These are phyloP conservation scores for Cucumis cinereus DNA, from an alignment of 306 rosid genomes.

Conservation along the genomic window DNA sequence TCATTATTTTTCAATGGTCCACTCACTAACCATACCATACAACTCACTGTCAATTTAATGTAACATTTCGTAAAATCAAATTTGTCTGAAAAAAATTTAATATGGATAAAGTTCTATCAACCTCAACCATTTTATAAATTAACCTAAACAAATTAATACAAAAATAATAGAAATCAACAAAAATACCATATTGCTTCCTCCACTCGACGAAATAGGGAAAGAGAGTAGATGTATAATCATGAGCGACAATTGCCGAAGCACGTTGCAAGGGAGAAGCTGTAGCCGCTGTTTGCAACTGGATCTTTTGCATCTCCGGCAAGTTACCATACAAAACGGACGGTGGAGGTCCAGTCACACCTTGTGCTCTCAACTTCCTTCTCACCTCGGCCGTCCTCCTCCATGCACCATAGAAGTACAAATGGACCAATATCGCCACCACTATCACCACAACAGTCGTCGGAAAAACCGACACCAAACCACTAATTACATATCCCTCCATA, in stretches of 20 bases:
- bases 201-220: constrained; percentile 82
- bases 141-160: no score
- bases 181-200: constrained; percentile 68
- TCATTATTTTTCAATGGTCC: no score
- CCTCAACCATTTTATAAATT: no score
- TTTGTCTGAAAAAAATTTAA: no score
- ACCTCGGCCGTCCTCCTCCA: constrained; percentile 41
- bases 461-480: not conserved
- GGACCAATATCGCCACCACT: constrained; percentile 21
- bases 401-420: constrained; percentile 18
- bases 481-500: not conserved
- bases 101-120: no score
- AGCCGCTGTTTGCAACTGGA: constrained; percentile 25
- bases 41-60: no score
- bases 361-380: constrained; percentile 43
- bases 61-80: no score
- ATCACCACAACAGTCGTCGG: constrained; percentile 16
- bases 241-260: constrained; percentile 28
- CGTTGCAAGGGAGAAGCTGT: constrained; percentile 9
- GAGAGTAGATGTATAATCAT: constrained; percentile 66
- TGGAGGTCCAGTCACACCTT: constrained; percentile 70
- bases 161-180: no score
- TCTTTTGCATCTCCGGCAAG: constrained; percentile 61
- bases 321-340: constrained; percentile 59
- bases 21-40: no score